phyloP scores from a whole-genome alignment of 495 filamentous ascomycete species.

The Aspergillus campestris region DNA sequence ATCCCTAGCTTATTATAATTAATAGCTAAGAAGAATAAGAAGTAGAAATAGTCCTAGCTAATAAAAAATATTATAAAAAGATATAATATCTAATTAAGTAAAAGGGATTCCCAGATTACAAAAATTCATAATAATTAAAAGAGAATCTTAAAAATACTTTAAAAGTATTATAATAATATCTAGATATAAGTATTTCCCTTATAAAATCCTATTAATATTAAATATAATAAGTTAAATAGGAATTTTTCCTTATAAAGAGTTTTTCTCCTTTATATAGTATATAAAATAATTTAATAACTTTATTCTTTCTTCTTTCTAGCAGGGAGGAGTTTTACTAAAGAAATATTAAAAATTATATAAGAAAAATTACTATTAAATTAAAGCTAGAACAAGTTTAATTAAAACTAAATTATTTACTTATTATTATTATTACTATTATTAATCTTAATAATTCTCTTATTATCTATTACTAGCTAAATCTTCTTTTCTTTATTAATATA shows the following conservation, averaged over 20 bases:
- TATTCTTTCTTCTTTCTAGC: too few relatives aligned
- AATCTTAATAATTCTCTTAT: background rate
- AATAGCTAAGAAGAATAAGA: too few relatives aligned
- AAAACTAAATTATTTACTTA: background rate
- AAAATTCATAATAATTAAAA: too few relatives aligned
- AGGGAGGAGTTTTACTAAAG: background rate
- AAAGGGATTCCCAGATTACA: background rate
- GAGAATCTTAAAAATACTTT: background rate
- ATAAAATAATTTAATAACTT: too few relatives aligned
- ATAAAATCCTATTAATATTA: background rate
- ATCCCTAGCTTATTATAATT: too few relatives aligned
- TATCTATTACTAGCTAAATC: background rate
- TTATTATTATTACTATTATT: background rate
- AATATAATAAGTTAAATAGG: background rate
- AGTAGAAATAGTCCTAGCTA: too few relatives aligned
- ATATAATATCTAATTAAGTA: background rate
- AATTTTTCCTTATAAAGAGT: background rate
- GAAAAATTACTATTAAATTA: background rate
- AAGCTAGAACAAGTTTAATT: background rate
- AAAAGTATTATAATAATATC: too few relatives aligned
- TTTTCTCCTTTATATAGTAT: too few relatives aligned
- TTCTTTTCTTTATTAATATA: background rate
- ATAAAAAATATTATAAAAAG: constrained; percentile 1
- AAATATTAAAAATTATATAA: background rate
- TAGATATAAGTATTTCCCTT: background rate